Evolutionary conservation across 257 asterid genomes (phyloP).

Genomic region (Solanum pimpinellifolium): DNA sequence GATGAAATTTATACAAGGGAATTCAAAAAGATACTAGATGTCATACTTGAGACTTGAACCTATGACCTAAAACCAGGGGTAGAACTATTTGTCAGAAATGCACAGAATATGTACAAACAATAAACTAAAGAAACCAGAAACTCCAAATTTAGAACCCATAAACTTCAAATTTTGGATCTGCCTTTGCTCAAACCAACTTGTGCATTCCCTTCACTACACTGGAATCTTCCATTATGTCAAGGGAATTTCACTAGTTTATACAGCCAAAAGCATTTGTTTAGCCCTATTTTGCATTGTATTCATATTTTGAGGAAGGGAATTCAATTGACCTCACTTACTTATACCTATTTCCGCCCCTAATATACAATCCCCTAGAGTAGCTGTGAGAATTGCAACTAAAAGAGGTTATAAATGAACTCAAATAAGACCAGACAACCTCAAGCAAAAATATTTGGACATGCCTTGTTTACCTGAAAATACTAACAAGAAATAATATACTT

Average conservation of each 20-base stretch:
- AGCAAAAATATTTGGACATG: neutral
- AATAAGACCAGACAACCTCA: neutral
- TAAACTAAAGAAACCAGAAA: neutral
- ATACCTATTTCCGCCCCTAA: neutral
- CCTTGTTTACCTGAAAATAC: neutral
- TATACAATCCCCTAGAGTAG: neutral
- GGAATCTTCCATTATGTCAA: neutral
- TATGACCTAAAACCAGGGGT: neutral
- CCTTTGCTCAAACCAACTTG: neutral
- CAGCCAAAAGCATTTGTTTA: neutral
- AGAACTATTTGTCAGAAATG: neutral
- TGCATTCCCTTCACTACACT: neutral
- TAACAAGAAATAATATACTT: slow-evolving; percentile 5
- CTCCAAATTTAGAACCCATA: neutral
- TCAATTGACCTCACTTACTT: neutral
- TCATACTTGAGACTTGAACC: neutral
- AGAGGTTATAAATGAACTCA: neutral
- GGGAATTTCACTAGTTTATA: neutral
- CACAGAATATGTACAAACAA: neutral
- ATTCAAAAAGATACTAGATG: neutral
- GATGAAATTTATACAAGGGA: neutral
- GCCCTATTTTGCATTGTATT: neutral
- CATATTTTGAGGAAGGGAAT: neutral
- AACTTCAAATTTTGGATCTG: neutral
- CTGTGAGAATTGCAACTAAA: neutral